Base-by-base conservation (phyloP, 2,329 filamentous ascomycete genomes). In the Pseudocercospora fijiensis region DNA sequence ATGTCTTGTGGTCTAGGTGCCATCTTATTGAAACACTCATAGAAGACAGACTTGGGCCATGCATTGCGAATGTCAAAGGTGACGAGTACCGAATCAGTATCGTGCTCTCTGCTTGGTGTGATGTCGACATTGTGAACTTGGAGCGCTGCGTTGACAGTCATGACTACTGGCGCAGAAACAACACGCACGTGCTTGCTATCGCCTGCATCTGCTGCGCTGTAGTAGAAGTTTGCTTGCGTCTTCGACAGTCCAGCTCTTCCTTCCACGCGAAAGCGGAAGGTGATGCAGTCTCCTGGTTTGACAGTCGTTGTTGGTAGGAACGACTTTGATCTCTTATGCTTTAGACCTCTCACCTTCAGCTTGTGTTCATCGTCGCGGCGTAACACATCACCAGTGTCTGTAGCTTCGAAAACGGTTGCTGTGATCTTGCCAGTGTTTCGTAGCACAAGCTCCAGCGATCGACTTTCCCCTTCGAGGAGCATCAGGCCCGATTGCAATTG, bases 61-160 rank as follows among this genome's bases (percentile, higher is more conserved):
- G 90, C 88, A 73, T 98, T 98, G 61, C 92, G 88, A 27, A 97
- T 81, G 76, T 97, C 94, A 57, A 97, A 81, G 1, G 95, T 81
- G 2, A 96, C 79, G 41, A 96, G 82, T 72, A 92, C 96, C 72
- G 91, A 88, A 30, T 56, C 47, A 16, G 60, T 18, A 45, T 91
- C 86, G 58, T 86, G 69, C 71, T 80, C 72, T 76, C 83, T 65
- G 62, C 77, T 72, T 16, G 92, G 88, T 33, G 95, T 77, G 18
- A 96, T 83, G 72, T 97, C 93, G 68, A 93, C 87, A 41, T 91
- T 85, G 33, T 88, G 84, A 9, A 97, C 81, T 72, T 97, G 92
- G 26, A 97, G 83, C 72, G 92, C 95, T 3, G 92, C 90, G 73
- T 97, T 97, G 55, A 98, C 94, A 4, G 94, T 97, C 16, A 97